These are phyloP conservation scores for Euphorbia peplus DNA, from an alignment of 345 rosid genomes.

Conservation along the genomic window DNA sequence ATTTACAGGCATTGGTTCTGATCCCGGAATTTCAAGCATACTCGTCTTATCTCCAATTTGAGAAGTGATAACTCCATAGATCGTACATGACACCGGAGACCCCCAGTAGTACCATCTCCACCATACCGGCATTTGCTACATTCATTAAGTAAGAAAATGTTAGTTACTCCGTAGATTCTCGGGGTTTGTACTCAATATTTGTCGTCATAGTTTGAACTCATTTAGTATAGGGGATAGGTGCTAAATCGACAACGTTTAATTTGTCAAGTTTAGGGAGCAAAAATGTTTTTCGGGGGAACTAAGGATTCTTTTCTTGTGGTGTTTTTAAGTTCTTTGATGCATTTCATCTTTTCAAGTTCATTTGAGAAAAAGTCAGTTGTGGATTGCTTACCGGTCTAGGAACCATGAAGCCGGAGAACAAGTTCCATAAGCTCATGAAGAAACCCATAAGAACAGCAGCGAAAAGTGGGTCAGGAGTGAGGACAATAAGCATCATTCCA, in stretches of 20 bases:
- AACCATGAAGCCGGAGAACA: conserved; percentile 44
- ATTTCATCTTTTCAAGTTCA: too few species aligned
- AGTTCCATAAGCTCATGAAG: conserved; percentile 46
- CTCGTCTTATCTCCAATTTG: conserved; percentile 30
- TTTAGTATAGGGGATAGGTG: too few species aligned
- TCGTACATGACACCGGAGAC: conserved; percentile 46
- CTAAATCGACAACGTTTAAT: too few species aligned
- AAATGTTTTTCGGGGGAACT: too few species aligned
- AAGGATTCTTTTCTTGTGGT: too few species aligned
- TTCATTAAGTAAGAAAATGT: background rate
- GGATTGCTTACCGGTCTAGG: conserved; percentile 28
- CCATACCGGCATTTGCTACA: conserved; percentile 41
- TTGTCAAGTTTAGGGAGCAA: too few species aligned
- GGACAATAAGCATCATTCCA: conserved; percentile 43
- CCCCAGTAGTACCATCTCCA: conserved; percentile 56
- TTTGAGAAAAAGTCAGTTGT: too few species aligned
- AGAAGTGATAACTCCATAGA: conserved; percentile 38
- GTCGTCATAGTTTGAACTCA: too few species aligned
- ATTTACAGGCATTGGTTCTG: background rate
- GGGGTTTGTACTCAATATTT: too few species aligned
- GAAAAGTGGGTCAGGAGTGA: conserved; percentile 38
- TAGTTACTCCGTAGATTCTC: too few species aligned
- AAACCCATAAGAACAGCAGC: conserved; percentile 39
- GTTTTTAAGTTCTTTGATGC: too few species aligned
- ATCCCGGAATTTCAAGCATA: background rate